These are phyloP conservation scores for Leccinellum albellum DNA, from an alignment of 768 basidiomycete species.

Conservation along the genomic window DNA sequence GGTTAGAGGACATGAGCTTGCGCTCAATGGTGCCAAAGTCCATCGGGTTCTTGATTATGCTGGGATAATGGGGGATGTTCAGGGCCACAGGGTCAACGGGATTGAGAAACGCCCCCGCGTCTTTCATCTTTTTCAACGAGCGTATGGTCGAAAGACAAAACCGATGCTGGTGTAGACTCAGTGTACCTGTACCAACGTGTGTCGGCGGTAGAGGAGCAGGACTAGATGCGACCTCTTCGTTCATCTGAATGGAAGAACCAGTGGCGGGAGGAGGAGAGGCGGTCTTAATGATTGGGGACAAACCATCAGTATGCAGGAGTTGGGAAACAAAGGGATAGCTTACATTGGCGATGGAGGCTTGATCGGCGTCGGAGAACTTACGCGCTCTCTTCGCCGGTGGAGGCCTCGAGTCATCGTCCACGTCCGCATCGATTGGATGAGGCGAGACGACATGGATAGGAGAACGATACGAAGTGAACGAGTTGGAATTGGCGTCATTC, in stretches of 20 bases:
- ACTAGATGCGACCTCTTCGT: constrained; percentile 21
- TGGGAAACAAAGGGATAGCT: constrained; percentile 49
- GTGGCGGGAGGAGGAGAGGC: constrained; percentile 73
- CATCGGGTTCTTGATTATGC: constrained; percentile 88
- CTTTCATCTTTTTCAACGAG: constrained; percentile 81
- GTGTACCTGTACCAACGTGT: constrained; percentile 30
- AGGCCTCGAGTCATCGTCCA: constrained; percentile 53
- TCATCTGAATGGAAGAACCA: constrained; percentile 31
- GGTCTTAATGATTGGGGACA: constrained; percentile 44
- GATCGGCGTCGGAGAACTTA: constrained; percentile 72
- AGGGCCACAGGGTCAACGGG: constrained; percentile 88
- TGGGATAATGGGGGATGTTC: constrained; percentile 83
- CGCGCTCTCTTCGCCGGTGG: constrained; percentile 83
- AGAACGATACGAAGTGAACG: constrained; percentile 34
- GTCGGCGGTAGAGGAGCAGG: constrained; percentile 10
- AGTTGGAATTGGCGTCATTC: constrained; percentile 13
- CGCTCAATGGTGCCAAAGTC: constrained; percentile 90
- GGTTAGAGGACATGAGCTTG: constrained; percentile 79
- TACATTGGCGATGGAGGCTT: constrained; percentile 71
- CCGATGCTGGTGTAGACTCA: constrained; percentile 71
- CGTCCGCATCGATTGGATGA: constrained; percentile 21
- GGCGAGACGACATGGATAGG: constrained; percentile 30
- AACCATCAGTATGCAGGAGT: constrained; percentile 50
- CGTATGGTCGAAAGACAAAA: constrained; percentile 77
- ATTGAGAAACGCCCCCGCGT: constrained; percentile 72